Evolutionary conservation across 768 basidiomycete genomes (phyloP).

Genomic region (Lactarius indigo): DNA sequence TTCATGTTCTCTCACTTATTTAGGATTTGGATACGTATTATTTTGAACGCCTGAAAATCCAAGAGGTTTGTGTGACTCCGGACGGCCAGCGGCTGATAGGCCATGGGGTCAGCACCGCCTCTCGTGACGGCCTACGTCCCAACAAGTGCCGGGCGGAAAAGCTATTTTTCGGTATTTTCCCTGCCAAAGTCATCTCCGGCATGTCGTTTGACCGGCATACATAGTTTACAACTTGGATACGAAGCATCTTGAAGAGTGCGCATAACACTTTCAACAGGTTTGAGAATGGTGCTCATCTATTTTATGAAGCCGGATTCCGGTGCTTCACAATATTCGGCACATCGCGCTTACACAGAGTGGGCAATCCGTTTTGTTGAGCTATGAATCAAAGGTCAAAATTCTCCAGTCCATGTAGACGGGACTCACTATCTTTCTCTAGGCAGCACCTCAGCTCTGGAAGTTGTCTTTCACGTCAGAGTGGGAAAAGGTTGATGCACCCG

Average conservation of each 20-base stretch:
- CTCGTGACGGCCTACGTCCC: too few species aligned
- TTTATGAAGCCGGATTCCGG: conserved; percentile 57
- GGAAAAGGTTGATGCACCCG: conserved; percentile 36
- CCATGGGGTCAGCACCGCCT: too few species aligned
- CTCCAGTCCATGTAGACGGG: conserved; percentile 36
- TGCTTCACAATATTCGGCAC: conserved; percentile 68
- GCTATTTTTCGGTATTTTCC: too few species aligned
- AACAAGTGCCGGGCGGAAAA: too few species aligned
- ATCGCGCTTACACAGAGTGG: conserved; percentile 61
- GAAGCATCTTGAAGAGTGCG: neutral
- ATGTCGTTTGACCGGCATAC: neutral
- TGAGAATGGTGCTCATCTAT: conserved; percentile 16
- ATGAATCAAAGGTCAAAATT: conserved; percentile 50
- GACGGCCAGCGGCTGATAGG: too few species aligned
- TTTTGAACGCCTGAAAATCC: too few species aligned
- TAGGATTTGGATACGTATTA: too few species aligned
- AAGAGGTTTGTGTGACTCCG: too few species aligned
- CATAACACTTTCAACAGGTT: neutral
- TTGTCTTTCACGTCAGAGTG: conserved; percentile 32
- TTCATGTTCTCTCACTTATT: neutral
- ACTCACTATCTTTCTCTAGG: neutral
- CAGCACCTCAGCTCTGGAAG: too few species aligned
- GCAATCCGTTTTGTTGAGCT: conserved; percentile 48
- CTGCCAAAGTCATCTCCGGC: too few species aligned
- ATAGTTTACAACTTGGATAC: neutral